These are phyloP conservation scores for Amanita muscaria DNA, from an alignment of 768 basidiomycete species.

Conservation along the genomic window DNA sequence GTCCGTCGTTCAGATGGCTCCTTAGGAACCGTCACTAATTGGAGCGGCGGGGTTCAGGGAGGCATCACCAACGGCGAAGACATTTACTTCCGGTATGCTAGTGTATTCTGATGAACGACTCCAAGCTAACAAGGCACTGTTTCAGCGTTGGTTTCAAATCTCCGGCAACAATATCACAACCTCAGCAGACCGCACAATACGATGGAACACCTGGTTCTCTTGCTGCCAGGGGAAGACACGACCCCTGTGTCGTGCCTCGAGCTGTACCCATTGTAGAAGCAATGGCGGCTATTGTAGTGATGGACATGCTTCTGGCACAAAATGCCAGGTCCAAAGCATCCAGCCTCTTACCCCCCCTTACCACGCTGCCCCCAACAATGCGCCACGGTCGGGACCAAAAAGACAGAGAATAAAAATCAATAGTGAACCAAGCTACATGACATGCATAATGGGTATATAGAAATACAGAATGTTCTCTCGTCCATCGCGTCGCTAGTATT, in stretches of 20 bases:
- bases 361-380: slow-evolving; percentile 92
- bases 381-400: slow-evolving; percentile 38
- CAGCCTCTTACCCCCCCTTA: slow-evolving; percentile 71
- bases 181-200: slow-evolving; percentile 87
- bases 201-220: slow-evolving; percentile 84
- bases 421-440: not conserved
- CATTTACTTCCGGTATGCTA: slow-evolving; percentile 82
- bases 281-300: slow-evolving; percentile 92
- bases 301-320: slow-evolving; percentile 90
- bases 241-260: slow-evolving; percentile 95
- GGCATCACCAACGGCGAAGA: slow-evolving; percentile 97
- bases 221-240: slow-evolving; percentile 89
- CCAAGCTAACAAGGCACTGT: too few species aligned
- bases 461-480: too few species aligned
- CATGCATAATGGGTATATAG: not conserved
- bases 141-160: slow-evolving; percentile 92
- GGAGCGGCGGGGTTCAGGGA: slow-evolving; percentile 96
- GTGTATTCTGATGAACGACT: too few species aligned
- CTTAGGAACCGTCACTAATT: slow-evolving; percentile 83
- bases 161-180: slow-evolving; percentile 93
- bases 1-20: slow-evolving; percentile 52
- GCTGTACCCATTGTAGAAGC: slow-evolving; percentile 97
- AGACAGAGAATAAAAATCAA: not conserved
- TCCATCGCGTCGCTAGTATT: slow-evolving; percentile 16
- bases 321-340: slow-evolving; percentile 72